A percentile compares a stretch with the other conserved stretches of the same genome.
Evolutionary conservation across 208 protist genomes (phyloP).

Genomic region (Baffinella frigidus): DNA sequence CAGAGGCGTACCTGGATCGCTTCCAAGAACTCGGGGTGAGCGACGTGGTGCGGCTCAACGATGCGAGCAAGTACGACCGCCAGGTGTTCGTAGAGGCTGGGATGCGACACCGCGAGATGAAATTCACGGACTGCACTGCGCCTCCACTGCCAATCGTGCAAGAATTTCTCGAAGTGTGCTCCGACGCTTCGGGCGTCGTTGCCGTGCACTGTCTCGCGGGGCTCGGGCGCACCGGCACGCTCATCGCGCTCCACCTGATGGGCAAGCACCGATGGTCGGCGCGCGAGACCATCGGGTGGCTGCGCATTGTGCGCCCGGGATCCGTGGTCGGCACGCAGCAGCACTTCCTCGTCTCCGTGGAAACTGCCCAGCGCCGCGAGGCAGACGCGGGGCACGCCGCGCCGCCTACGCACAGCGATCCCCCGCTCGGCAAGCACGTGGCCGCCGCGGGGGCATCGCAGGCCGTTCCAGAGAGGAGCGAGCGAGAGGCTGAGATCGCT

Average conservation of each 20-base stretch:
- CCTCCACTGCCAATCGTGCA: background rate
- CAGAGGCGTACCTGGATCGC: background rate
- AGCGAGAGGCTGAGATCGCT: no score
- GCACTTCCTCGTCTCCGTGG: background rate
- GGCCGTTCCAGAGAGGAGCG: no score
- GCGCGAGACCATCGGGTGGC: background rate
- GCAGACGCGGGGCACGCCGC: no score
- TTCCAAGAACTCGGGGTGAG: background rate
- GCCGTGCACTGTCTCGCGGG: background rate
- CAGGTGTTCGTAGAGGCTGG: conserved; percentile 54
- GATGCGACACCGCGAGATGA: conserved; percentile 69
- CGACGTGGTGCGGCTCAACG: background rate
- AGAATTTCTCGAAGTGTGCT: background rate
- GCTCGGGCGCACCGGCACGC: background rate
- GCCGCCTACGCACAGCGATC: no score
- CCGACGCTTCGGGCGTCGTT: background rate
- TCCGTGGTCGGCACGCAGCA: background rate
- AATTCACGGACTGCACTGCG: conserved; percentile 67
- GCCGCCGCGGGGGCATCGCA: no score
- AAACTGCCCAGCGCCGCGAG: no score
- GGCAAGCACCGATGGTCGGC: background rate
- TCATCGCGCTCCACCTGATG: background rate
- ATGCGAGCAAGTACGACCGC: background rate
- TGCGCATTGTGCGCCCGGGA: background rate
- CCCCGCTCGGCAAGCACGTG: no score